Evolutionary conservation across 805 yeast genomes (phyloP), one percentile per base, ranked within the genome.

Genomic region (Candida broadrunensis): DNA sequence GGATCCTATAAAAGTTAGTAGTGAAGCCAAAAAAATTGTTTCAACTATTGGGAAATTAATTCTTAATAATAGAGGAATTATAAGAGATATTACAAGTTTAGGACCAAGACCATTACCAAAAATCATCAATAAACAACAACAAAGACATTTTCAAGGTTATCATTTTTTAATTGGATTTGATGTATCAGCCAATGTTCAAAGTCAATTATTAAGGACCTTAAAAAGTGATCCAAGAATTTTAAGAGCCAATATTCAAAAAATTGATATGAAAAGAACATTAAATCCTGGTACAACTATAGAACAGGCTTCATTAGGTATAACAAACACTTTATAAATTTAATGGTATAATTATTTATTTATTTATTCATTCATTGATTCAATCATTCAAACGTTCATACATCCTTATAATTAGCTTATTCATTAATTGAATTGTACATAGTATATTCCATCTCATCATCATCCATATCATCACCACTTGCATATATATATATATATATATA

Each of bases 1-100:
- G 8, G 81, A 81, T 46, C 81, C 85, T 3, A 46, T 56, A n/a
- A 53, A 60, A 43, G 56, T 65, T 37, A 64, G 60, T 46, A 65
- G 60, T 42, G 74, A 70, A 43, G 73, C 75, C 11, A 57, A 54
- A 15, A 67, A 64, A 49, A 68, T 70, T 43, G 72, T 67, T n/a
- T 58, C 69, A 13, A 88, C 95, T 1, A 73, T 90, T 21, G 98
- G 98, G 8, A 84, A 80, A 58, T 71, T 88, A 57, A 78, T 91
- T 21, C 76, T 93, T 43, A 79, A 81, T 45, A 90, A 91, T 64
- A 88, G 96, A 73, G 99, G 99, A 37, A 91, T 91, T n/a, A 81
- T 91, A 29, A 78, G 98, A 59, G 82, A 80, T 45, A 78, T 91
- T 35, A 77, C 84, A 38, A 85, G 89, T 47, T 65, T 90, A 60